A percentile compares a stretch with the other conserved stretches of the same genome.
These are phyloP conservation scores for Gonapodya prolifera DNA, from an alignment of 192 early-diverging fungal genomes.

Conservation along the genomic window DNA sequence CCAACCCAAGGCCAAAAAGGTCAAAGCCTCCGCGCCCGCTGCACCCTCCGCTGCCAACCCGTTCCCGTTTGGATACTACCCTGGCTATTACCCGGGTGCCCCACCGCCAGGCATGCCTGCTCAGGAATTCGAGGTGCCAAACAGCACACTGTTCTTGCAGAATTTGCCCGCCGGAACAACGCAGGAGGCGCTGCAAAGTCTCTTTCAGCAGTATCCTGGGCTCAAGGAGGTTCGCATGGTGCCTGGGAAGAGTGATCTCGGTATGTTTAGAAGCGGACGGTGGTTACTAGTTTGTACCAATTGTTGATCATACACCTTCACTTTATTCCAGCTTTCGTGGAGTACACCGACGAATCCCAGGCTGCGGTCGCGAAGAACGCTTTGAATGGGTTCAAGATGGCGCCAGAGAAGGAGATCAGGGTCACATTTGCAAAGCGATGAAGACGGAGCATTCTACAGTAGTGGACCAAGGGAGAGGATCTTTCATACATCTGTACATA, in stretches of 20 bases:
- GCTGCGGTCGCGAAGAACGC: conserved; percentile 65
- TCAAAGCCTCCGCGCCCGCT: too few relatives aligned
- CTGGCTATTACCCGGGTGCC: neutral
- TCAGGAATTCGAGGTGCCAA: conserved; percentile 71
- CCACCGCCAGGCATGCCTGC: conserved; percentile 12
- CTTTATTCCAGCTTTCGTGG: conserved; percentile 67
- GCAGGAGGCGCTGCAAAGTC: conserved; percentile 39
- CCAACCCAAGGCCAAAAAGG: too few relatives aligned
- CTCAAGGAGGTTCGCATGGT: conserved; percentile 95
- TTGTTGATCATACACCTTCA: neutral
- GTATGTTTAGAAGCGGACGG: conserved; percentile 16
- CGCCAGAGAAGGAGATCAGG: conserved; percentile 57
- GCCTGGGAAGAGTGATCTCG: conserved; percentile 75
- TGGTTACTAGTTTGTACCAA: neutral
- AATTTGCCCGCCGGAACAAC: conserved; percentile 62
- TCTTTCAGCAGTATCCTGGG: conserved; percentile 76
- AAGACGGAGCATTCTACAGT: conserved; percentile 7
- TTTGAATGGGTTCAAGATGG: conserved; percentile 50
- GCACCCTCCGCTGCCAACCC: too few relatives aligned
- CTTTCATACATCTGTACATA: too few relatives aligned
- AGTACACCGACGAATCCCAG: conserved; percentile 79
- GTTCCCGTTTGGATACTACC: too few relatives aligned
- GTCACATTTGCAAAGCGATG: conserved; percentile 76
- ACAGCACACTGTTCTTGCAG: conserved; percentile 90
- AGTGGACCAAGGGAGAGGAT: conserved; percentile 15